Evolutionary conservation across 1,284 basidiomycete species (phyloP), one percentile per base, ranked within the genome.

Genomic region (Leucoagaricus sp.): DNA sequence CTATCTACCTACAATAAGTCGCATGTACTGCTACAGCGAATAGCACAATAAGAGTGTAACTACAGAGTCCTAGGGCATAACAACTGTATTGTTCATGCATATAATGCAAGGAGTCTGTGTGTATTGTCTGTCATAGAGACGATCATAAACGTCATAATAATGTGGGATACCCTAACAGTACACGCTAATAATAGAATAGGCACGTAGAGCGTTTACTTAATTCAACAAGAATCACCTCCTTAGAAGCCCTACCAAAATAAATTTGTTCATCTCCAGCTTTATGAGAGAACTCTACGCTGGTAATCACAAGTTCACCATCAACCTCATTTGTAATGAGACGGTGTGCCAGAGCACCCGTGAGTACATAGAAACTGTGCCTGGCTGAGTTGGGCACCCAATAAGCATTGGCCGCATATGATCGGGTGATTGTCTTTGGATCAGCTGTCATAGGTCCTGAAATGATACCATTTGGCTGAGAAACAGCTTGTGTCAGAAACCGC

Each of bases 201-300:
- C n/a, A n/a, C n/a, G n/a, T n/a, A n/a, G n/a, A n/a, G n/a, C n/a
- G n/a, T n/a, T n/a, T n/a, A n/a, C n/a, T n/a, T n/a, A n/a, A n/a
- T n/a, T n/a, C n/a, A n/a, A n/a, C n/a, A n/a, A 71, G 41, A 29
- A 70, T 65, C 9, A 71, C 66, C 52, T 70, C 69, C 29, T 54
- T 60, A 6, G 45, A 49, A 12, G 55, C 50, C 8, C 21, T 44
- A 17, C 23, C 51, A 7, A 23, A 15, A n/a, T 4, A 49, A 25
- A 40, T 46, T 15, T 28, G 25, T n/a, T 45, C 51, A 26, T 21
- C 26, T 15, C 13, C 50, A 25, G 26, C 31, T 28, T 49, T 36
- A 36, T 49, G 40, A 23, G 56, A 29, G 29, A 44, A 60, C 25
- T 60, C 55, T 19, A 60, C 51, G 8, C 58, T 55, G 5, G 58